These are phyloP conservation scores for Rutidosis leptorrhynchoides DNA, from an alignment of 129 eudicot species.

Conservation along the genomic window DNA sequence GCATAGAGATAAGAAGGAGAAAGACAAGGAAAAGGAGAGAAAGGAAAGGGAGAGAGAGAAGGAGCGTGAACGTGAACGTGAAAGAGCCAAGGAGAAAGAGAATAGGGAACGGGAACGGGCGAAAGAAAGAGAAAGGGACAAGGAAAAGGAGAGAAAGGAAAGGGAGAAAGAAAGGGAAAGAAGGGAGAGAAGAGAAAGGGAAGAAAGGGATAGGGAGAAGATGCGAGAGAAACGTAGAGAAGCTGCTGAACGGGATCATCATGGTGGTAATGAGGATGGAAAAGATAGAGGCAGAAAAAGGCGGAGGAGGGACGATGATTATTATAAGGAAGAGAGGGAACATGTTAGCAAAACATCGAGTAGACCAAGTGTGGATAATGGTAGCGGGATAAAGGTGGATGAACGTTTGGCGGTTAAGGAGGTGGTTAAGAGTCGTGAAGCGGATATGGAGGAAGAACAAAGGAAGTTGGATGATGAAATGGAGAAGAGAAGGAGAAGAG, in stretches of 20 bases:
- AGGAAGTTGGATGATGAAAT: constrained; percentile 75
- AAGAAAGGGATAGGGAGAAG: constrained; percentile 26
- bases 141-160: not conserved
- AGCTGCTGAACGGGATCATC: constrained; percentile 40
- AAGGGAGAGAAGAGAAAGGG: not conserved
- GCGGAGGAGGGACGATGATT: constrained; percentile 58
- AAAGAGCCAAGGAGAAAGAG: not conserved
- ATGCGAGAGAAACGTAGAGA: constrained; percentile 55
- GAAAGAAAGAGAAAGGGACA: not conserved
- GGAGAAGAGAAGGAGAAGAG: constrained; percentile 93
- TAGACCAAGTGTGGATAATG: constrained; percentile 53
- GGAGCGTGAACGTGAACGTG: not conserved
- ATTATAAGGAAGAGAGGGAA: constrained; percentile 42
- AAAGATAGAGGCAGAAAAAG: constrained; percentile 56
- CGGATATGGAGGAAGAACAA: constrained; percentile 79
- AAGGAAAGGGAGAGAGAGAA: not conserved
- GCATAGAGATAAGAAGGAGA: not conserved
- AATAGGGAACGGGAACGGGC: not conserved
- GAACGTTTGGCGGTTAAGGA: constrained; percentile 32
- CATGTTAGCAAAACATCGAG: constrained; percentile 34
- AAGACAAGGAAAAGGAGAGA: not conserved
- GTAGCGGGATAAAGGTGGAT: constrained; percentile 32
- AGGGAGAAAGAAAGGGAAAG: not conserved
- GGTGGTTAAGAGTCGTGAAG: constrained; percentile 51
- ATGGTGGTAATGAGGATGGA: constrained; percentile 47